These are phyloP conservation scores for Candida mattraensis DNA, from an alignment of 805 yeast genomes.

Conservation along the genomic window DNA sequence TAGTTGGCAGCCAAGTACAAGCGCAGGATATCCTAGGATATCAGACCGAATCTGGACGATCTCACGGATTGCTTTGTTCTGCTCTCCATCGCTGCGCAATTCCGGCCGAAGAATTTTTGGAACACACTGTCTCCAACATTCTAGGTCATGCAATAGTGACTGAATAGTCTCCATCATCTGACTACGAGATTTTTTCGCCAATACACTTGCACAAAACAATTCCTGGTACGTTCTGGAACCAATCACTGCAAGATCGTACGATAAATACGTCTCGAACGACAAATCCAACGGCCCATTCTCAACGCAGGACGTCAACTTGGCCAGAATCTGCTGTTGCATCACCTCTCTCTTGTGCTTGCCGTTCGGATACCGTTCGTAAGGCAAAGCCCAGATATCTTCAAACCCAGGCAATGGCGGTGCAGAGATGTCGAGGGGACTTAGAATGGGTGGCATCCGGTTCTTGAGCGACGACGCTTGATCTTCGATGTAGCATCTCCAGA, in stretches of 20 bases:
- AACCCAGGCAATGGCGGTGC: conserved; percentile 29
- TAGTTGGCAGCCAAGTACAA: conserved; percentile 20
- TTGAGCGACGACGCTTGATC: conserved; percentile 47
- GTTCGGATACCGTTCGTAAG: conserved; percentile 9
- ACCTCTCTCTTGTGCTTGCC: conserved; percentile 16
- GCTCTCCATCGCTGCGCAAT: conserved; percentile 5
- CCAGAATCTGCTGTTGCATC: conserved; percentile 5
- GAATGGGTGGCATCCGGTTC: conserved; percentile 49
- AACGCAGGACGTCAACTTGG: conserved; percentile 10
- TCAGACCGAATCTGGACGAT: neutral
- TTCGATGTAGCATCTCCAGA: conserved; percentile 48
- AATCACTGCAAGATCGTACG: conserved; percentile 26
- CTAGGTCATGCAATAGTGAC: conserved; percentile 25
- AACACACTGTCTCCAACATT: conserved; percentile 28
- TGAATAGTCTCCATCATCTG: conserved; percentile 17
- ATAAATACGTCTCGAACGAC: conserved; percentile 16
- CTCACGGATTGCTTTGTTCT: neutral
- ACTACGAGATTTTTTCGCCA: conserved; percentile 17
- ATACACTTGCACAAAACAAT: conserved; percentile 31
- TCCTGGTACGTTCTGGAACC: conserved; percentile 27
- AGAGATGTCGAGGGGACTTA: conserved; percentile 41
- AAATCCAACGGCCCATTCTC: neutral
- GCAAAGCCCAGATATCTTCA: conserved; percentile 24
- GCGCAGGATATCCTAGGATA: conserved; percentile 8
- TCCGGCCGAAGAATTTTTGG: conserved; percentile 29